phyloP scores from a whole-genome alignment of 2,329 filamentous ascomycete genomes.

The Fusarium palustre region DNA sequence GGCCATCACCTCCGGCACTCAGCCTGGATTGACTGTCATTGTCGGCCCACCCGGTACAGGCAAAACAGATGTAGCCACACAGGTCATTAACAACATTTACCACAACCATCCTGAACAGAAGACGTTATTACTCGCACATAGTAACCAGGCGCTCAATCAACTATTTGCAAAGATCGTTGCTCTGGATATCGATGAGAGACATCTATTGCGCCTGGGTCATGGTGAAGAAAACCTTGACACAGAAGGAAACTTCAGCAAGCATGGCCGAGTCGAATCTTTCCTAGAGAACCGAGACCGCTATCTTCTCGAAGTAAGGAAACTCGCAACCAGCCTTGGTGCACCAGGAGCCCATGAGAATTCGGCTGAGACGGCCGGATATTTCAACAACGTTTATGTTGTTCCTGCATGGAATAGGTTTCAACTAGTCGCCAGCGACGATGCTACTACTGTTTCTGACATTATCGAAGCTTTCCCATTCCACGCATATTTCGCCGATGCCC shows the following conservation, averaged over 20 bases:
- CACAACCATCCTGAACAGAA: conserved; percentile 96
- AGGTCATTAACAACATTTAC: conserved; percentile 99
- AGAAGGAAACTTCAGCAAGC: conserved; percentile 89
- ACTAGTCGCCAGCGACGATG: conserved; percentile 64
- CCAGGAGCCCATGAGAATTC: conserved; percentile 96
- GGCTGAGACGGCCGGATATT: conserved; percentile 96
- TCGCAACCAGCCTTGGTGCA: conserved; percentile 86
- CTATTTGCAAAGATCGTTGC: conserved; percentile 98
- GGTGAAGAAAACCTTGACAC: conserved; percentile 94
- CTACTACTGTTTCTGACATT: conserved; percentile 70
- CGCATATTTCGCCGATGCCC: conserved; percentile 85
- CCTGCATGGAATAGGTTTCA: conserved; percentile 91
- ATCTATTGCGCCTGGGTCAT: conserved; percentile 90
- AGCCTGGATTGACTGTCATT: conserved; percentile 92
- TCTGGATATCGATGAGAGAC: conserved; percentile 93
- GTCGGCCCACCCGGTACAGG: conserved; percentile 96
- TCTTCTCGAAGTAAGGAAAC: conserved; percentile 84
- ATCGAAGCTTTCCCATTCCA: conserved; percentile 87
- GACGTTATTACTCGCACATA: conserved; percentile 93
- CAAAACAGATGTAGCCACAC: conserved; percentile 98
- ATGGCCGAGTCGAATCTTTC: conserved; percentile 94
- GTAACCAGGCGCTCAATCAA: conserved; percentile 97
- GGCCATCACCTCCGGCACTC: conserved; percentile 91
- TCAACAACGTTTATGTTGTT: conserved; percentile 90
- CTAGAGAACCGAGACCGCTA: conserved; percentile 85